Conservation (phyloP, 805 yeast genomes). For the Priceomyces fermenticarens region DNA sequence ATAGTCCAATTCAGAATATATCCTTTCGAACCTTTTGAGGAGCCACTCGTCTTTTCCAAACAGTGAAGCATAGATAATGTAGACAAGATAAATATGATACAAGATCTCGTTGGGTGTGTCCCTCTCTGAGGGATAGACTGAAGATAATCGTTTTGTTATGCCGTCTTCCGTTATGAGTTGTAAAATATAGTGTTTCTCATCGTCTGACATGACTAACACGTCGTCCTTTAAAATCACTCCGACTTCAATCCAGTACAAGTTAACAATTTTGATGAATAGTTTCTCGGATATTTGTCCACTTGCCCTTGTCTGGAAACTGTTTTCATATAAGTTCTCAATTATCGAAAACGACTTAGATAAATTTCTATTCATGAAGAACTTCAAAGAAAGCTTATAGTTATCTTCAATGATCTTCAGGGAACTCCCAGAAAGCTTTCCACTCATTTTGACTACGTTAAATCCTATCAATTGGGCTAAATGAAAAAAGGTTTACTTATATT, state of each 20-base stretch:
- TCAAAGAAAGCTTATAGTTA: conserved; percentile 32
- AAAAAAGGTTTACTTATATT: neutral
- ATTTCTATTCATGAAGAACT: conserved; percentile 37
- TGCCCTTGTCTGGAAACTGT: conserved; percentile 16
- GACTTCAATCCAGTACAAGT: conserved; percentile 33
- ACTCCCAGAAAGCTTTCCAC: neutral
- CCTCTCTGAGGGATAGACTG: conserved; percentile 16
- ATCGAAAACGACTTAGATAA: conserved; percentile 30
- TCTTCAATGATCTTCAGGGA: conserved; percentile 11
- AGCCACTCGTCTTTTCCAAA: conserved; percentile 5
- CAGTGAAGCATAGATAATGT: conserved; percentile 21
- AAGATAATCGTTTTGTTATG: conserved; percentile 15
- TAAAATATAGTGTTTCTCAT: conserved; percentile 11
- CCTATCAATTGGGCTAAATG: neutral
- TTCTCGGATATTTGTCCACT: conserved; percentile 24
- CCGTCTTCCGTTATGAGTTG: conserved; percentile 14
- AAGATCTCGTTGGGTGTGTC: conserved; percentile 31
- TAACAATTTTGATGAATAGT: conserved; percentile 31
- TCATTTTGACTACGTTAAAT: neutral
- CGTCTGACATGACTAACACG: neutral
- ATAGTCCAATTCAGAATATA: conserved; percentile 11
- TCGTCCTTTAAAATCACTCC: conserved; percentile 19
- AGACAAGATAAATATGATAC: conserved; percentile 28
- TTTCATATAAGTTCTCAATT: conserved; percentile 18
- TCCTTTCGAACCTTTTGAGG: conserved; percentile 8